Evolutionary conservation across 257 asterid genomes (phyloP).

Genomic region (Solanum piurae): DNA sequence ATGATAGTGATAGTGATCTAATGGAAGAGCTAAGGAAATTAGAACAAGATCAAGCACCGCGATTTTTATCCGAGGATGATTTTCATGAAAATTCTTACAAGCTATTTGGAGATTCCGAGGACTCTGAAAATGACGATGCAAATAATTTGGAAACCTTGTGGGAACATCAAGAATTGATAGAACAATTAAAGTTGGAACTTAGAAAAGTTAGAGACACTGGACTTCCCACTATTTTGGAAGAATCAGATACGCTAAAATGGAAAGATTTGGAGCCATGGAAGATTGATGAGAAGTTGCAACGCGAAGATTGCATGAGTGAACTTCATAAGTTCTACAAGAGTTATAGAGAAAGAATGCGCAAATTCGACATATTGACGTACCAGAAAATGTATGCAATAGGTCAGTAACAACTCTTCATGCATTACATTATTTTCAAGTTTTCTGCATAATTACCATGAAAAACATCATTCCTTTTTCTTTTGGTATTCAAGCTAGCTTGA

Average conservation of each 20-base stretch:
- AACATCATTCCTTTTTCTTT: not conserved
- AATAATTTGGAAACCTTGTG: slow-evolving; percentile 62
- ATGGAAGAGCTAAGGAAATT: slow-evolving; percentile 20
- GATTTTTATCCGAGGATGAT: slow-evolving; percentile 30
- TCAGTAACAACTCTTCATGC: slow-evolving; percentile 23
- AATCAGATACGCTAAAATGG: slow-evolving; percentile 57
- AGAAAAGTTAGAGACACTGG: slow-evolving; percentile 67
- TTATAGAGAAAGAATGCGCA: slow-evolving; percentile 76
- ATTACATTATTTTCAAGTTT: not conserved
- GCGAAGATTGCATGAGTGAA: slow-evolving; percentile 57
- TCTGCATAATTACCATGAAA: not conserved
- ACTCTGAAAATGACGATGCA: slow-evolving; percentile 22
- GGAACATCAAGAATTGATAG: slow-evolving; percentile 95
- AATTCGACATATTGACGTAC: slow-evolving; percentile 83
- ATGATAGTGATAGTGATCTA: slow-evolving; percentile 34
- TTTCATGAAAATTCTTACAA: slow-evolving; percentile 15
- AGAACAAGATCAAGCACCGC: not conserved
- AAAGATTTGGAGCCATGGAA: slow-evolving; percentile 85
- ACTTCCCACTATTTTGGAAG: slow-evolving; percentile 80
- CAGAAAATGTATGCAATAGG: slow-evolving; percentile 98
- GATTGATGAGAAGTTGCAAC: slow-evolving; percentile 59
- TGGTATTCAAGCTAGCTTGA: not conserved
- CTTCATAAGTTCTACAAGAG: slow-evolving; percentile 75
- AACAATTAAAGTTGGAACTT: slow-evolving; percentile 84
- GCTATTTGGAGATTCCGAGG: not conserved